phyloP scores from a whole-genome alignment of 2,329 filamentous ascomycete genomes.

The Fusarium incarnatum region DNA sequence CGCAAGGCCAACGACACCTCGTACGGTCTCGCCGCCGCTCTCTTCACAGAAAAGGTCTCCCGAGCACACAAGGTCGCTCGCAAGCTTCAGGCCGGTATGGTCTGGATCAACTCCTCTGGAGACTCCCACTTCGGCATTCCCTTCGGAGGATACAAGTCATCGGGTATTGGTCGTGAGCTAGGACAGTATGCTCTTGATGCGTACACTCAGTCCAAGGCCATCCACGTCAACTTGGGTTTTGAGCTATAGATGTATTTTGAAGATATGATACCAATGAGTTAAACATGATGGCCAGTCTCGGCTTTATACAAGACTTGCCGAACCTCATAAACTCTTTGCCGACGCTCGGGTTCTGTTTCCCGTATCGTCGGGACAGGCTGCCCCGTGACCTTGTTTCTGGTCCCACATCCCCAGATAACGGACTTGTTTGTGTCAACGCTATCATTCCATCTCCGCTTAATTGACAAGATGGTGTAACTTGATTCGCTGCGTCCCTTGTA shows the following conservation, averaged over 20 bases:
- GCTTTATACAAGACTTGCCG: neutral
- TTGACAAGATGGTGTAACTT: neutral
- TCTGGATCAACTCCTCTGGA: slow-evolving; percentile 53
- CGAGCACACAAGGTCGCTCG: slow-evolving; percentile 54
- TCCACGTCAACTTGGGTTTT: slow-evolving; percentile 42
- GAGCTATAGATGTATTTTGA: slow-evolving; percentile 15
- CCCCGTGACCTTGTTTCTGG: slow-evolving; percentile 15
- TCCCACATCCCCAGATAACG: slow-evolving; percentile 14
- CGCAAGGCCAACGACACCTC: slow-evolving; percentile 55
- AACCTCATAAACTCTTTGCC: neutral
- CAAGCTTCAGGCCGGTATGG: slow-evolving; percentile 65
- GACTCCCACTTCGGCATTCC: slow-evolving; percentile 47
- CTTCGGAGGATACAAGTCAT: slow-evolving; percentile 46
- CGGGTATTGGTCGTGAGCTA: slow-evolving; percentile 43
- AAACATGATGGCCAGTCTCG: neutral
- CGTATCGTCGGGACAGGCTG: slow-evolving; percentile 4
- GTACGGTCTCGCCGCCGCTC: slow-evolving; percentile 65
- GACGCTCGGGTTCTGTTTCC: slow-evolving; percentile 26
- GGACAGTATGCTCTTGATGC: slow-evolving; percentile 45
- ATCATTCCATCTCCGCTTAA: slow-evolving; percentile 4
- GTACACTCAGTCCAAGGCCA: slow-evolving; percentile 45
- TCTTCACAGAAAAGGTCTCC: slow-evolving; percentile 66
- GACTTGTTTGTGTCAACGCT: neutral
- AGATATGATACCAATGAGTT: slow-evolving; percentile 21
- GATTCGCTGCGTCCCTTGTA: slow-evolving; percentile 10